Base-by-base conservation (phyloP, 1,284 basidiomycete species). In the Limonomyces culmigenus region DNA sequence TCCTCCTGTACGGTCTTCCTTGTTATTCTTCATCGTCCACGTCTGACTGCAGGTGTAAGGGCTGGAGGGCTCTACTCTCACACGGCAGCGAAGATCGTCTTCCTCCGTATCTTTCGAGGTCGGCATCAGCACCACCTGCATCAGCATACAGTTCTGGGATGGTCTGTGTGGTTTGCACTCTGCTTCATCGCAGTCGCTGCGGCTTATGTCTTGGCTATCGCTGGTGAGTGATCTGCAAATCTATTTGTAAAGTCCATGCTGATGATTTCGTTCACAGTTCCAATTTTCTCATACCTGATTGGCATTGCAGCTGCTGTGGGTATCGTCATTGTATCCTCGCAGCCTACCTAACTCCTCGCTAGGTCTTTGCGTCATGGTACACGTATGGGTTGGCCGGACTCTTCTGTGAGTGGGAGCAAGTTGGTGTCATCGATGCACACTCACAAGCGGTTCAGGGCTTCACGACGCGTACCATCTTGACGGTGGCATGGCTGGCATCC, bases 11-110 rank as follows among this genome's bases (percentile, higher is more conserved):
- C 27, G 59, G 10, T 32, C 15, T 3, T 27, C n/a, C 18, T 19
- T 23, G 12, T 21, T 14, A 17, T 19, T 20, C 6, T 14, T 30
- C 15, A 21, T 13, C 12, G 18, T 2, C 16, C n/a, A 11, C 4
- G 12, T 5, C 33, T 12, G 34, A 25, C 32, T 6, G n/a, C n/a
- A n/a, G n/a, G n/a, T n/a, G n/a, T n/a, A 41, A 67, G 65, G 29
- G 56, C 65, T 10, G 62, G 60, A 4, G 58, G 56, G 5, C 47
- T 72, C 8, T 70, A 64, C 45, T 50, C 59, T 12, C 67, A 74
- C 47, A 61, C 65, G 1, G 62, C 68, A 4, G 67, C 70, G 18
- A 76, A 76, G 47, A 63, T 72, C 32, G 45, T 75, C 33, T 75
- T 78, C 45, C 59, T 78, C 38, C 63, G 73, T 8, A 43, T 68